Evolutionary conservation across 1,284 basidiomycete species (phyloP).

Genomic region (Cryptococcus sp.): DNA sequence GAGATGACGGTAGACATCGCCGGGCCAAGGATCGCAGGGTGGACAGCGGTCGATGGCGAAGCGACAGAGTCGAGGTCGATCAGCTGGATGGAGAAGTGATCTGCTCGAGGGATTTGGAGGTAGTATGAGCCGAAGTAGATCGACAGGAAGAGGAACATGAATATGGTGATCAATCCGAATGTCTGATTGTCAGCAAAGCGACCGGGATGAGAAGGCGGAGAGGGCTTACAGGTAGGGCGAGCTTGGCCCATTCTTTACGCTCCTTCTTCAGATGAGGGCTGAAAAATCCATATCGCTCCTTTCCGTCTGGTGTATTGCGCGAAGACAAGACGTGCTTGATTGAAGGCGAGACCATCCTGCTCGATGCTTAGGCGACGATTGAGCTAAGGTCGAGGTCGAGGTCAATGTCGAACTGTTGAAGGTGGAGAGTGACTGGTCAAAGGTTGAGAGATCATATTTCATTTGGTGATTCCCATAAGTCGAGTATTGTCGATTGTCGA

Average conservation of each 20-base stretch:
- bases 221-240: conserved; percentile 21
- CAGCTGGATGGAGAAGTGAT: conserved; percentile 26
- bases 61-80: conserved; percentile 37
- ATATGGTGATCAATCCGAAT: conserved; percentile 21
- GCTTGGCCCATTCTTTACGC: conserved; percentile 28
- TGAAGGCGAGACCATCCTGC: conserved; percentile 3
- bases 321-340: conserved; percentile 7
- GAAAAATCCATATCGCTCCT: conserved; percentile 21
- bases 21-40: conserved; percentile 38
- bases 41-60: conserved; percentile 19
- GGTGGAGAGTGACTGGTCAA: too few species aligned
- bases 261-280: conserved; percentile 19
- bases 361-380: too few species aligned
- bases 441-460: too few species aligned
- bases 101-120: conserved; percentile 17
- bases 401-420: too few species aligned
- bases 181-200: conserved; percentile 9
- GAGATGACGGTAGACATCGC: conserved; percentile 19
- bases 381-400: too few species aligned
- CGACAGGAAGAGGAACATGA: conserved; percentile 29
- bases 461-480: too few species aligned
- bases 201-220: too few species aligned
- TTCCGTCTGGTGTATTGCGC: conserved; percentile 22
- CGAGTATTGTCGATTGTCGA: too few species aligned
- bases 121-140: conserved; percentile 39